Conservation (phyloP, 1,284 basidiomycete species). For the Kalmanozyma brasiliensis region DNA sequence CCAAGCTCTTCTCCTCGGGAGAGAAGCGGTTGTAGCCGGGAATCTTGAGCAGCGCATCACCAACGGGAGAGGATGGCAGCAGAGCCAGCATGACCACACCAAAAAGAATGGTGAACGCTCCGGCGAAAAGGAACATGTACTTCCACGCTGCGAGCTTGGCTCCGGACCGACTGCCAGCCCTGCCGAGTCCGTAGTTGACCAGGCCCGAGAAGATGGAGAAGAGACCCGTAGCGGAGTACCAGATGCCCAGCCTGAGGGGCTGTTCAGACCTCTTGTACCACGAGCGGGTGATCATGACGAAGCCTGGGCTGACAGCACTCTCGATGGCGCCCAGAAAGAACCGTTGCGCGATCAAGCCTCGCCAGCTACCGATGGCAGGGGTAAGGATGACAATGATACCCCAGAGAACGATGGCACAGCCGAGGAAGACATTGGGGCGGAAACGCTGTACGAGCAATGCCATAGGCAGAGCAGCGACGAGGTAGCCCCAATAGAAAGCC, state of each 20-base stretch:
- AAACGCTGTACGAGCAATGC: constrained; percentile 70
- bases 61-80: constrained; percentile 70
- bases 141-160: constrained; percentile 70
- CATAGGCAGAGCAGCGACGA: constrained; percentile 70
- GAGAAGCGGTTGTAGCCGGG: constrained; percentile 54
- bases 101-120: constrained; percentile 70
- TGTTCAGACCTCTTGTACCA: constrained; percentile 70
- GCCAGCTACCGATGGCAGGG: constrained; percentile 67
- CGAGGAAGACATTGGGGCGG: constrained; percentile 67
- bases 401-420: constrained; percentile 68
- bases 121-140: constrained; percentile 72
- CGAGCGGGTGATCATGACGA: constrained; percentile 70
- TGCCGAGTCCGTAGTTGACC: constrained; percentile 71
- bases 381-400: constrained; percentile 71
- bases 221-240: constrained; percentile 72
- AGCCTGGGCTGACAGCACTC: constrained; percentile 71
- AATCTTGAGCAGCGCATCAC: constrained; percentile 43
- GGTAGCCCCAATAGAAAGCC: constrained; percentile 71
- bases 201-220: constrained; percentile 69
- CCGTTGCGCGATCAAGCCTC: constrained; percentile 71
- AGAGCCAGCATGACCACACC: constrained; percentile 69
- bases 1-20: constrained; percentile 47
- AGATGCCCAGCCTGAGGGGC: constrained; percentile 66
- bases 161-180: constrained; percentile 59
- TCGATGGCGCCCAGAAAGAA: constrained; percentile 62